Evolutionary conservation across 176 grass and related monocot genomes (phyloP).

Genomic region (Avena sativa): DNA sequence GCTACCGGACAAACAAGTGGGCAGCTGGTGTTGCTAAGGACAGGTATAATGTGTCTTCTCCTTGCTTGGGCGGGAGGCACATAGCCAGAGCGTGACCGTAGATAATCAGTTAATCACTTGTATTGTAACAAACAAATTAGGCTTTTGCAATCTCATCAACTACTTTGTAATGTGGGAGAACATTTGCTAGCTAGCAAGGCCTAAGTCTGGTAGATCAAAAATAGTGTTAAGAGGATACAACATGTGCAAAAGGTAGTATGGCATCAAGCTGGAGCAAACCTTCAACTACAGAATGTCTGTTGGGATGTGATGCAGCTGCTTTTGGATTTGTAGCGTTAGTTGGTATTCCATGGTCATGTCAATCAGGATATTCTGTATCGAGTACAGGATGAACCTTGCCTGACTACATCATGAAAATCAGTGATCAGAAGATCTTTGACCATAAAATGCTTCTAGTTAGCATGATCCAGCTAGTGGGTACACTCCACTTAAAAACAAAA

Average conservation of each 20-base stretch:
- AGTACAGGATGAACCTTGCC: conserved; percentile 64
- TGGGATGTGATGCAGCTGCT: conserved; percentile 58
- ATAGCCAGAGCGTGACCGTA: too few species aligned
- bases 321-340: conserved; percentile 64
- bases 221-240: conserved; percentile 22
- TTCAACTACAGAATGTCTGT: conserved; percentile 67
- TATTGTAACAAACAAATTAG: not conserved
- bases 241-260: not conserved
- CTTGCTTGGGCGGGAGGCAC: too few species aligned
- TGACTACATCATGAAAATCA: conserved; percentile 61
- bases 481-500: not conserved
- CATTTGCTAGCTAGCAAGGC: not conserved
- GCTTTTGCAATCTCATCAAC: not conserved
- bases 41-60: too few species aligned
- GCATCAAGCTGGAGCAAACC: conserved; percentile 60
- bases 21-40: too few species aligned
- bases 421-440: not conserved
- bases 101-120: not conserved
- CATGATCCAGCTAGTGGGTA: not conserved
- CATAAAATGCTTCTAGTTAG: not conserved
- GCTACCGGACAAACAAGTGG: too few species aligned
- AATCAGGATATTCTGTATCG: conserved; percentile 79
- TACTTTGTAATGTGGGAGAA: conserved; percentile 11
- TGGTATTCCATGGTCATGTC: conserved; percentile 88
- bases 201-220: conserved; percentile 23